These are phyloP conservation scores for Aspergillus homomorphus DNA, from an alignment of 495 filamentous ascomycete genomes.

Conservation along the genomic window DNA sequence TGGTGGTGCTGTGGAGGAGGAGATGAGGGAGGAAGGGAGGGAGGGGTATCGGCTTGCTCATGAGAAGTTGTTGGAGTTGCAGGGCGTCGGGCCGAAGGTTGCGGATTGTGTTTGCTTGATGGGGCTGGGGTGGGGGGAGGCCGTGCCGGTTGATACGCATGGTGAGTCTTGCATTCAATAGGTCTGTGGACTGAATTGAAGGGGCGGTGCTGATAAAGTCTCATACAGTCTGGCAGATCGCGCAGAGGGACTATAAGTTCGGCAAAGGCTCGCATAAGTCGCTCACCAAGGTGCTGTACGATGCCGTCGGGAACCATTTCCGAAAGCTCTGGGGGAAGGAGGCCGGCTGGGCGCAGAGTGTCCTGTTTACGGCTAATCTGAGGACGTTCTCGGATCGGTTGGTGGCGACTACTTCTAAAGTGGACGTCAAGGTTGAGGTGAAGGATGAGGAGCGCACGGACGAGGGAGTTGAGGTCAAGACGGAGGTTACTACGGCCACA, in stretches of 20 bases:
- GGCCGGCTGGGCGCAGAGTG: constrained; percentile 96
- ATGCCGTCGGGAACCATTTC: constrained; percentile 87
- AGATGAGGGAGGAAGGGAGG: constrained; percentile 56
- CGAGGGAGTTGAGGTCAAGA: constrained; percentile 25
- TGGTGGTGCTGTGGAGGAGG: constrained; percentile 28
- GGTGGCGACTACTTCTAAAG: constrained; percentile 41
- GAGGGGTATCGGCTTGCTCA: constrained; percentile 79
- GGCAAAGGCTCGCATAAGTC: constrained; percentile 81
- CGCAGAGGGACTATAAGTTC: constrained; percentile 91
- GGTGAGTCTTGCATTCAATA: constrained; percentile 40
- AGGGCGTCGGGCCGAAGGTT: constrained; percentile 94
- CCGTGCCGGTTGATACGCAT: constrained; percentile 95
- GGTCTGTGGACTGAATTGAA: background rate
- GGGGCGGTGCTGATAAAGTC: background rate
- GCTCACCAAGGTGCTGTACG: constrained; percentile 82
- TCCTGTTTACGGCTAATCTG: constrained; percentile 93
- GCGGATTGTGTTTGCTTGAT: constrained; percentile 95
- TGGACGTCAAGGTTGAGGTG: constrained; percentile 48
- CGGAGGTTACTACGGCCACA: constrained; percentile 19
- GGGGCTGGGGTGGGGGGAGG: constrained; percentile 95
- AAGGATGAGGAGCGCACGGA: constrained; percentile 24
- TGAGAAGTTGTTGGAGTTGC: constrained; percentile 68
- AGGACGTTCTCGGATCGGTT: constrained; percentile 73
- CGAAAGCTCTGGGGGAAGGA: constrained; percentile 87
- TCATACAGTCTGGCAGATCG: constrained; percentile 86